phyloP scores from a whole-genome alignment of 2,329 filamentous ascomycete genomes.

The Xylaria sp. region DNA sequence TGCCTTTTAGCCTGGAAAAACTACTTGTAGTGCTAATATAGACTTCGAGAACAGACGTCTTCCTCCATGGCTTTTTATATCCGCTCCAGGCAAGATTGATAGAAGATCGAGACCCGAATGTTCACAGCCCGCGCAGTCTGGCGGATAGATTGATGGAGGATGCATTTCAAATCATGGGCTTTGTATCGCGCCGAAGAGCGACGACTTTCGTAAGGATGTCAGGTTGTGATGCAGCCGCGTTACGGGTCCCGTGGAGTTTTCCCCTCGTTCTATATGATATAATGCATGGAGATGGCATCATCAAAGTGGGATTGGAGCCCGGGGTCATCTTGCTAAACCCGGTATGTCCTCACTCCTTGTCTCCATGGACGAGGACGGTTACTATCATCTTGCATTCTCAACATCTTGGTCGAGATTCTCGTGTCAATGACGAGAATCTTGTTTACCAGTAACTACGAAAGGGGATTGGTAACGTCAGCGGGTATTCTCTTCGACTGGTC shows the following conservation, averaged over 20 bases:
- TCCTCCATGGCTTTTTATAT: slow-evolving; percentile 14
- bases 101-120: not conserved
- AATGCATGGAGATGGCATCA: not conserved
- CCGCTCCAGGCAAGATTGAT: not conserved
- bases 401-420: not conserved
- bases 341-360: not conserved
- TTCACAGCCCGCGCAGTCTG: not conserved
- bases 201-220: not conserved
- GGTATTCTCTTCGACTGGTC: not conserved
- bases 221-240: not conserved
- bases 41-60: too few relatives aligned
- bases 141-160: not conserved
- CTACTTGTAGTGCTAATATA: too few relatives aligned
- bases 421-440: not conserved
- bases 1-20: too few relatives aligned
- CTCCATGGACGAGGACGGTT: not conserved
- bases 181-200: slow-evolving; percentile 8
- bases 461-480: not conserved
- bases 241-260: not conserved
- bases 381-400: not conserved
- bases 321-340: slow-evolving; percentile 2
- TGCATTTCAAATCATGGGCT: slow-evolving; percentile 19
- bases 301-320: not conserved
- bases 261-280: not conserved
- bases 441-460: too few relatives aligned